A percentile compares a stretch with the other conserved stretches of the same genome.
These are phyloP conservation scores for Lasiodiplodia theobromae DNA, from an alignment of 2,329 filamentous ascomycete genomes.

Conservation along the genomic window DNA sequence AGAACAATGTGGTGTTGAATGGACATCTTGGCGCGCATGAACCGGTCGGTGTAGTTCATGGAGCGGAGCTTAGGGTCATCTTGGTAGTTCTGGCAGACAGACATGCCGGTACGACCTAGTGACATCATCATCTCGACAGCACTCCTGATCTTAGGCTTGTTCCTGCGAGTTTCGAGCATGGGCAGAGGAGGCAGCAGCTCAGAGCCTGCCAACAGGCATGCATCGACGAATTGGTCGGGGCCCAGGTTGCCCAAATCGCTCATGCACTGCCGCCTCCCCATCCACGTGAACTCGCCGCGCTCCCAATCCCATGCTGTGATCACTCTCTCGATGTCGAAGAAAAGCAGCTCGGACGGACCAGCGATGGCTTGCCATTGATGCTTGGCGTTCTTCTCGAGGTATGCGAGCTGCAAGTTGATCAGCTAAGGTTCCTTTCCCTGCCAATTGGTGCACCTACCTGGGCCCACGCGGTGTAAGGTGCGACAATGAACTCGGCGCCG, in stretches of 20 bases:
- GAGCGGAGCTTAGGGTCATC: conserved; percentile 78
- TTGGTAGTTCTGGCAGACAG: conserved; percentile 77
- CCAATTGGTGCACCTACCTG: conserved; percentile 65
- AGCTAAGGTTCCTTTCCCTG: conserved; percentile 36
- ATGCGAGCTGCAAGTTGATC: conserved; percentile 68
- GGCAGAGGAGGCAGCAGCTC: conserved; percentile 82
- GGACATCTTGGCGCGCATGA: conserved; percentile 82
- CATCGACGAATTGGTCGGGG: conserved; percentile 81
- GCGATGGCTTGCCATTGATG: conserved; percentile 77
- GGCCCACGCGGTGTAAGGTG: conserved; percentile 86
- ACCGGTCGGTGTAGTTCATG: conserved; percentile 82
- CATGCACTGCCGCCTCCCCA: conserved; percentile 73
- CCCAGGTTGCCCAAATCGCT: conserved; percentile 68
- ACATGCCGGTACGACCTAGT: conserved; percentile 71
- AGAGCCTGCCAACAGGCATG: conserved; percentile 82
- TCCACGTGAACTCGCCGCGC: conserved; percentile 67
- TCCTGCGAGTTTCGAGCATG: conserved; percentile 69
- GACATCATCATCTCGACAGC: conserved; percentile 78
- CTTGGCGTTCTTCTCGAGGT: conserved; percentile 74
- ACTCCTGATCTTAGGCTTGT: conserved; percentile 69
- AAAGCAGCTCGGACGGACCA: conserved; percentile 82
- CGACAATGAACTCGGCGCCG: conserved; percentile 77
- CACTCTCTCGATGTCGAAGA: conserved; percentile 82
- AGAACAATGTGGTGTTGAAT: conserved; percentile 89
- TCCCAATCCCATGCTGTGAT: conserved; percentile 76